phyloP scores from a whole-genome alignment of 495 filamentous ascomycete genomes.

The Trichoderma gamsii region DNA sequence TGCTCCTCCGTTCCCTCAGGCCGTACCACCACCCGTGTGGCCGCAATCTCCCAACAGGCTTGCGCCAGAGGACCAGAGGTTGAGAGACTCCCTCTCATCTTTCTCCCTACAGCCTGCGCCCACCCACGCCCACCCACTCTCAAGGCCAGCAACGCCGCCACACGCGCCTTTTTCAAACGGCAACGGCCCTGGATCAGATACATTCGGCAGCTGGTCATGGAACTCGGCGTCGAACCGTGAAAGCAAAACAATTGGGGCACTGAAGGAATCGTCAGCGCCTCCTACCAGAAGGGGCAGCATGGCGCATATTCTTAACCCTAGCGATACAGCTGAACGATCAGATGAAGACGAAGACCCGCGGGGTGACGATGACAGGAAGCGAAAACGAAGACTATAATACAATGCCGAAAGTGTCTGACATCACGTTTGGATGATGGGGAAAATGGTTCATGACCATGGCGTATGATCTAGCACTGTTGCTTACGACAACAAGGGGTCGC shows the following conservation, averaged over 20 bases:
- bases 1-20: conserved; percentile 16
- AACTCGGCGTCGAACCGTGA: conserved; percentile 34
- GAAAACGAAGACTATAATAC: conserved; percentile 58
- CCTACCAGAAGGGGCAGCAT: conserved; percentile 53
- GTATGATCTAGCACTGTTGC: conserved; percentile 3
- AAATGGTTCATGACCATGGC: background rate
- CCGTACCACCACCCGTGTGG: conserved; percentile 75
- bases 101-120: conserved; percentile 62
- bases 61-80: conserved; percentile 64
- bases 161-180: conserved; percentile 11
- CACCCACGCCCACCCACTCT: conserved; percentile 32
- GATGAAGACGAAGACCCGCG: conserved; percentile 41
- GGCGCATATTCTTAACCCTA: conserved; percentile 68
- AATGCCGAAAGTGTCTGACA: background rate
- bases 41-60: conserved; percentile 74
- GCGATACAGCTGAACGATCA: conserved; percentile 39
- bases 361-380: conserved; percentile 62
- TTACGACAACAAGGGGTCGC: background rate
- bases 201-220: conserved; percentile 51
- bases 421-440: background rate
- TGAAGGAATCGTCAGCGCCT: conserved; percentile 51
- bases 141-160: conserved; percentile 70
- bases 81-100: conserved; percentile 72
- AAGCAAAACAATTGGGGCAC: conserved; percentile 35
- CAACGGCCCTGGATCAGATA: conserved; percentile 34